Percentiles rank a stretch among this genome's conserved stretches.
Evolutionary conservation across 164 flowering plant species (phyloP).

Genomic region (Paratinospora sagittata): DNA sequence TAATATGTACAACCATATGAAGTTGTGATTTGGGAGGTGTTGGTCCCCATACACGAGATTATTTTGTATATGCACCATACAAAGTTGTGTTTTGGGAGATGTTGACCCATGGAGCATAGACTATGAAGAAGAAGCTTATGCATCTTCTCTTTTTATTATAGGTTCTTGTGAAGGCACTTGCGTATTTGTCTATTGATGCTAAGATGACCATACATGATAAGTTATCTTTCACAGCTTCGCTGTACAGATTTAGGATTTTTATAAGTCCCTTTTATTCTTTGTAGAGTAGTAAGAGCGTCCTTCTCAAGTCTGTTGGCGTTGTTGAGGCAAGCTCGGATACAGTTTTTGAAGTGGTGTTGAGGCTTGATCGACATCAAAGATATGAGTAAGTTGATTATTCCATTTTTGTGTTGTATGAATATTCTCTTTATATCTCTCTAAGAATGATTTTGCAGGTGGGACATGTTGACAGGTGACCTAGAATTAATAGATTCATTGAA

Average conservation of each 20-base stretch:
- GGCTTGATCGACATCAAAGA: conserved; percentile 59
- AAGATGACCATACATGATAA: not conserved
- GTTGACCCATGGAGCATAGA: too few relatives aligned
- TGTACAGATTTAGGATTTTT: not conserved
- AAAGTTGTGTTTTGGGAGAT: too few relatives aligned
- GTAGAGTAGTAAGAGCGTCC: conserved; percentile 56
- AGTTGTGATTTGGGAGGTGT: too few relatives aligned
- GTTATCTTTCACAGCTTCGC: not conserved
- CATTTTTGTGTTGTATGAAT: not conserved
- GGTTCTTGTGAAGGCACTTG: too few relatives aligned
- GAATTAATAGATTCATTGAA: conserved; percentile 69
- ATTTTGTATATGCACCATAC: too few relatives aligned
- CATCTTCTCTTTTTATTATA: too few relatives aligned
- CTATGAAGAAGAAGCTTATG: too few relatives aligned
- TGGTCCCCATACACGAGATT: too few relatives aligned
- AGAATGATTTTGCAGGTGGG: conserved; percentile 76
- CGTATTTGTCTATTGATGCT: too few relatives aligned
- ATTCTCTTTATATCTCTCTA: conserved; percentile 17
- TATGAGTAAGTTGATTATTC: conserved; percentile 60
- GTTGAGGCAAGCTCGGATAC: conserved; percentile 79
- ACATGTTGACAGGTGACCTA: conserved; percentile 71
- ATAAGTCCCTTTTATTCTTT: conserved; percentile 10
- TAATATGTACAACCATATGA: too few relatives aligned
- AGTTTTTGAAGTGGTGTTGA: conserved; percentile 73
- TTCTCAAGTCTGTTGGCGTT: conserved; percentile 83